Base-by-base conservation (phyloP, 2,329 filamentous ascomycete genomes). In the Chaetothyriales sp. region DNA sequence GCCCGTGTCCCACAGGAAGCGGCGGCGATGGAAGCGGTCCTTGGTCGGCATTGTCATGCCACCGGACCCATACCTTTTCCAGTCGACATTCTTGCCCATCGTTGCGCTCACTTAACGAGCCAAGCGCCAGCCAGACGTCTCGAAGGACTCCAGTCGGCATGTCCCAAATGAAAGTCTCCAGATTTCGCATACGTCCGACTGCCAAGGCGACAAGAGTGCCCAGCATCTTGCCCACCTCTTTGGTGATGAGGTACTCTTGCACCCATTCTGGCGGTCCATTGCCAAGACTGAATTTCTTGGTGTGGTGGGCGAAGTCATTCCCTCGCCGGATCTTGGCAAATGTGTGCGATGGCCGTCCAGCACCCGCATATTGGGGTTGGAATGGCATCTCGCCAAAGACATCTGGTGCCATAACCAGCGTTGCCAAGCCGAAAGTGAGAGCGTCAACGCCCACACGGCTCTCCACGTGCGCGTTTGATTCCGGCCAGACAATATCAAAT, bases 401-500 rank as follows among this genome's bases (percentile, higher is more conserved):
- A 62, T 83, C 78, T 54, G 81, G 75, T 7, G 83, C 83, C 70
- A 88, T 83, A 52, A 86, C 85, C 53, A 92, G 72, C 0, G 87
- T 92, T 10, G 86, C 81, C 18, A 92, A 73, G 5, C 87, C 86
- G 64, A 88, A 90, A 0, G 86, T 89, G 46, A 92, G 77, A 43
- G 86, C 86, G 69, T 92, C 86, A 28, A 92, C 86, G 52, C 83
- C 84, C 43, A 81, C 81, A 44, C 82, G 76, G 50, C 83, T 81
- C 60, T 85, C 80, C 1, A 77, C 72, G 7, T 80, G 74, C 6
- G 77, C 73, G 56, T 77, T 76, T 29, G 78, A 79, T 62, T 90
- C 86, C 0, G 86, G 86, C 87, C 87, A 92, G 44, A 90, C 84
- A 57, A 92, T 92, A 63, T 92, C 86, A 67, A 92, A 92, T 54